Evolutionary conservation across 371 early-diverging fungal genomes (phyloP), one percentile per base, ranked within the genome.

Genomic region (Mucor sp.): DNA sequence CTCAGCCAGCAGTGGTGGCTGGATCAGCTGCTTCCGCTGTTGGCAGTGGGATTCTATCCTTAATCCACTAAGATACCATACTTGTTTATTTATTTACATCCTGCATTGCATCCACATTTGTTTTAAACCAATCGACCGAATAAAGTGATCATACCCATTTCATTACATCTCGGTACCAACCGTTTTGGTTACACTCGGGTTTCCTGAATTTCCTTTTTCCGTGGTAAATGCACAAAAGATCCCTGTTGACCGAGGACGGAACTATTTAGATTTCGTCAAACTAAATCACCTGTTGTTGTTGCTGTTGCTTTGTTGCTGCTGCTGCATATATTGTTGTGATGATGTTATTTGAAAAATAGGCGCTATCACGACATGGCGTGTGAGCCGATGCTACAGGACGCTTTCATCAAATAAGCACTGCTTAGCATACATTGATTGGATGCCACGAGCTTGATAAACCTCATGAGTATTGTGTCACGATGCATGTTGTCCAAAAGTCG

Each of bases 1-100:
- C 5, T 60, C 60, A 60, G 43, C 60, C 60, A n/a, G 30, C 21
- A 23, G 60, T 12, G 14, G 56, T 32, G 56, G 30, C 56, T 56
- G 56, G 50, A 44, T 44, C 44, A 44, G 44, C n/a, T 44, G 44
- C 44, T 44, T 11, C 37, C 4, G 48, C 48, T 21, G 23, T 23
- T 14, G 48, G 56, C 27, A 15, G 23, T 48, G 48, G 23, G 21
- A 48, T 56, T 56, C 11, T 56, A 7, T 56, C 32, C n/a, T 56
- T 56, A 12, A 56, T 56, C 32, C 32, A 32, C 56, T 56, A 56
- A 32, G 3, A 56, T 30, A 30, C n/a, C 56, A 30, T n/a, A 30
- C 56, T 56, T 56, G 28, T 56, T 27, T 32, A 32, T 56, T 56
- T 32, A 56, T 56, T 30, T 56, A 56, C 56, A 30, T 15, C 32